Evolutionary conservation across 129 eudicot genomes (phyloP).

Genomic region (Solidago caesia): DNA sequence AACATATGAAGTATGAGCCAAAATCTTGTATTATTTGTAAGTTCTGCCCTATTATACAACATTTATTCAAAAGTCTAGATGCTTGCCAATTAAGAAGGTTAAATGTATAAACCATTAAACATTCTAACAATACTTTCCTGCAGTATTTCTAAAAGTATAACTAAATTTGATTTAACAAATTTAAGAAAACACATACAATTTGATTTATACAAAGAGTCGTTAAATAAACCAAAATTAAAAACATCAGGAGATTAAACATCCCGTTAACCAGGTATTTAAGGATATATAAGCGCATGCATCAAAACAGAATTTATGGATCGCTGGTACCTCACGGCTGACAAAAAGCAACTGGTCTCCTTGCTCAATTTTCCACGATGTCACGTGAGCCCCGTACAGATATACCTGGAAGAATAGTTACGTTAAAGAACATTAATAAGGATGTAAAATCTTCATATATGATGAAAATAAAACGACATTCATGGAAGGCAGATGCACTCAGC

Average conservation of each 20-base stretch:
- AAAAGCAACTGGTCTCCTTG: slow-evolving; percentile 72
- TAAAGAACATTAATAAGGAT: not conserved
- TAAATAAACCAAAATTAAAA: not conserved
- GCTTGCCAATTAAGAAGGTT: too few species aligned
- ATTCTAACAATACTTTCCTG: too few species aligned
- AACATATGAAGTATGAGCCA: too few species aligned
- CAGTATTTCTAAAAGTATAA: too few species aligned
- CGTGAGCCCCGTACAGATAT: slow-evolving; percentile 79
- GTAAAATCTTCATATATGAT: not conserved
- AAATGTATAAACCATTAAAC: too few species aligned
- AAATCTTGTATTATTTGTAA: too few species aligned
- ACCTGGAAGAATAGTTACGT: slow-evolving; percentile 22
- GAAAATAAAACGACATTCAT: not conserved
- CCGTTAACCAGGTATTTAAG: too few species aligned
- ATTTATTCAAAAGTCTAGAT: too few species aligned
- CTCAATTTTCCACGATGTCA: slow-evolving; percentile 88
- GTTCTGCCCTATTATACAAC: too few species aligned
- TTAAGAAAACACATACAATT: too few species aligned
- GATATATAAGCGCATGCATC: not conserved
- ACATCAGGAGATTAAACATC: too few species aligned
- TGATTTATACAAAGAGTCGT: not conserved
- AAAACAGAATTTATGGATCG: not conserved
- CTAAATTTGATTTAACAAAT: too few species aligned
- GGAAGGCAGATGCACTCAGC: not conserved
- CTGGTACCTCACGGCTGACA: slow-evolving; percentile 65